Percentiles rank a stretch among this genome's conserved stretches.
These are phyloP conservation scores for Amaranthus hypochondriacus DNA, from an alignment of 148 eudicot species.

Conservation along the genomic window DNA sequence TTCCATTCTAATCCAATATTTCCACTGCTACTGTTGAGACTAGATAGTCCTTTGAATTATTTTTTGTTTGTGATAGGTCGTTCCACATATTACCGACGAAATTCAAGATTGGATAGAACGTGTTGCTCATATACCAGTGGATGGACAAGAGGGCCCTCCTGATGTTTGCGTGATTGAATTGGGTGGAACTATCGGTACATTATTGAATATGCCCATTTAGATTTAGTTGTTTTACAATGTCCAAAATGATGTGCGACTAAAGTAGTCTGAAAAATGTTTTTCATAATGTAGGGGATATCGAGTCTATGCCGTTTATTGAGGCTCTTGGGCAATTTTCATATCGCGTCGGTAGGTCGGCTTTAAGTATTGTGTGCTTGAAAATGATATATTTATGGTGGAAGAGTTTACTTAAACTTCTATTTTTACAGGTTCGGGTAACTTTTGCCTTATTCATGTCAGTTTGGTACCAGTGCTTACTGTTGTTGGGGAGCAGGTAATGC, in stretches of 20 bases:
- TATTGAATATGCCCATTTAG: background rate
- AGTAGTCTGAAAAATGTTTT: constrained; percentile 6
- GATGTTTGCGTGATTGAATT: constrained; percentile 98
- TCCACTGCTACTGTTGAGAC: constrained; percentile 2
- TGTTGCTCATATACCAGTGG: constrained; percentile 83
- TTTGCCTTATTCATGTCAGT: constrained; percentile 95
- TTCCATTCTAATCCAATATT: constrained; percentile 7
- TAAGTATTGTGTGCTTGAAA: constrained; percentile 3
- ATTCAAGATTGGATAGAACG: constrained; percentile 97
- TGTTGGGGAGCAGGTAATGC: constrained; percentile 91
- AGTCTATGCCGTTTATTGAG: constrained; percentile 94
- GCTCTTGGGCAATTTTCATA: constrained; percentile 93
- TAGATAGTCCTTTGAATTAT: constrained; percentile 3
- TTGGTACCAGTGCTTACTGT: constrained; percentile 88
- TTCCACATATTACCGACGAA: constrained; percentile 95
- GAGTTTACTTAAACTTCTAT: constrained; percentile 2
- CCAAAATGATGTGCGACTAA: background rate
- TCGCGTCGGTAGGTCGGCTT: constrained; percentile 68
- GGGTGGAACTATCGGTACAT: constrained; percentile 93
- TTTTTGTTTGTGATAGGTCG: constrained; percentile 52
- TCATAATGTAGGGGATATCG: constrained; percentile 72
- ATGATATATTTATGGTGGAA: background rate
- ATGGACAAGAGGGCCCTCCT: constrained; percentile 89
- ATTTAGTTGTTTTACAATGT: background rate
- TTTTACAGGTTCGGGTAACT: constrained; percentile 73